These are phyloP conservation scores for Calonectria naviculata DNA, from an alignment of 2,329 filamentous ascomycete genomes.

Conservation along the genomic window DNA sequence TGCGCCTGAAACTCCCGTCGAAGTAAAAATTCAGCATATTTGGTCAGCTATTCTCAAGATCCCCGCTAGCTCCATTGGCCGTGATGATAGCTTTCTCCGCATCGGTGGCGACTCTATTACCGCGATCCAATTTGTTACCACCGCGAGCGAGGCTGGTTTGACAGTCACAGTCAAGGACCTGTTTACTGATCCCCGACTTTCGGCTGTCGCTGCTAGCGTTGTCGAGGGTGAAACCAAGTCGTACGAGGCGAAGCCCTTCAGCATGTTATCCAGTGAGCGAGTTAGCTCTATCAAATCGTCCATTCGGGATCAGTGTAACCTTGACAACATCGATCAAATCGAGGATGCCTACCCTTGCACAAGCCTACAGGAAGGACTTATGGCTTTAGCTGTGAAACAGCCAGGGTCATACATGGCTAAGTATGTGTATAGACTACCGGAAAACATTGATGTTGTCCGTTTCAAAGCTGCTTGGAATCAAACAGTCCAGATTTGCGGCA, in stretches of 20 bases:
- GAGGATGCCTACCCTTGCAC: constrained; percentile 51
- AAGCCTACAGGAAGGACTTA: constrained; percentile 48
- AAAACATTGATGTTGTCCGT: not conserved
- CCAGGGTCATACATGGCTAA: constrained; percentile 22
- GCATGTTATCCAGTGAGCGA: not conserved
- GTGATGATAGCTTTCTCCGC: constrained; percentile 22
- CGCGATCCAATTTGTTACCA: constrained; percentile 38
- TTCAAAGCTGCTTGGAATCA: not conserved
- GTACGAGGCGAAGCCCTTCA: not conserved
- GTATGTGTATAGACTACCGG: not conserved
- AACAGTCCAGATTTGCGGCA: not conserved
- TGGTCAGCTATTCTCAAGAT: constrained; percentile 42
- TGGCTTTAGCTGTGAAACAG: constrained; percentile 33
- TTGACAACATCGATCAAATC: constrained; percentile 15
- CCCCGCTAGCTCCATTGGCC: constrained; percentile 40
- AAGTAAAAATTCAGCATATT: constrained; percentile 32
- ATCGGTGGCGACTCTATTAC: constrained; percentile 26
- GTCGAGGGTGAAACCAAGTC: not conserved
- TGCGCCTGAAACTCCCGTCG: not conserved
- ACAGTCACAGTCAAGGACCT: constrained; percentile 21
- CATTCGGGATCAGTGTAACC: not conserved
- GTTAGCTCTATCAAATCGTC: not conserved
- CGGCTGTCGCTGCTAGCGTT: not conserved
- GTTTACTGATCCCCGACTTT: constrained; percentile 12
- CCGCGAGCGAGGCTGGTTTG: not conserved